Conservation (phyloP, 2,329 filamentous ascomycete genomes). For the Paracamarosporium sp. region DNA sequence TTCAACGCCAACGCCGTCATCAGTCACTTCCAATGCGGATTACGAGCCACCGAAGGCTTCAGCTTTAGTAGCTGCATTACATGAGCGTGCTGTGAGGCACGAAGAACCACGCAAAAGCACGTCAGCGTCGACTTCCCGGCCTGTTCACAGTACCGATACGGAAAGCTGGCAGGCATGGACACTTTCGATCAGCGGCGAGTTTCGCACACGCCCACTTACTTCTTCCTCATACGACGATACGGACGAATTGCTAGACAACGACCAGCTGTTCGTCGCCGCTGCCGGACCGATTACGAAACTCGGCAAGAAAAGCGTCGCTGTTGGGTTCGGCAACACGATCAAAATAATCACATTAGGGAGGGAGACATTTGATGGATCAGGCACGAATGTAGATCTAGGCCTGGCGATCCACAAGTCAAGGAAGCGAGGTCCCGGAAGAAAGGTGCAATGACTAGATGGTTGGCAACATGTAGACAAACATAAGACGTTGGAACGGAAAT, state of each 20-base stretch:
- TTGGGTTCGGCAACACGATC: constrained; percentile 75
- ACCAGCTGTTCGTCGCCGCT: constrained; percentile 68
- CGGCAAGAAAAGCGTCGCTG: constrained; percentile 69
- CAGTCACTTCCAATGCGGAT: constrained; percentile 34
- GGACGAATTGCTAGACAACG: constrained; percentile 38
- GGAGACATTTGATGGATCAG: constrained; percentile 63
- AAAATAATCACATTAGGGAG: constrained; percentile 73
- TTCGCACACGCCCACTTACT: constrained; percentile 49
- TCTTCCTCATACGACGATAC: constrained; percentile 17
- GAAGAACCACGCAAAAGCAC: constrained; percentile 9
- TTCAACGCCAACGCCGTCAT: constrained; percentile 34
- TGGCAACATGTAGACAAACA: not conserved
- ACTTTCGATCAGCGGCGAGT: constrained; percentile 55
- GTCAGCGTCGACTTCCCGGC: constrained; percentile 1
- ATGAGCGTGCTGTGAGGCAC: constrained; percentile 32
- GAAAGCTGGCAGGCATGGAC: constrained; percentile 63
- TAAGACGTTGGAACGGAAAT: not conserved
- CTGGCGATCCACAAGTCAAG: constrained; percentile 21
- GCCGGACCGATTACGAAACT: constrained; percentile 70
- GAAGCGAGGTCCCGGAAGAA: constrained; percentile 21
- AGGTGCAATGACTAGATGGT: constrained; percentile 19
- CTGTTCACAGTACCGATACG: constrained; percentile 19
- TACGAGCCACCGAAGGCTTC: constrained; percentile 19
- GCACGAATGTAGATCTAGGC: constrained; percentile 6
- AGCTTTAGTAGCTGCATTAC: constrained; percentile 31